These are phyloP conservation scores for Schwanniomyces vanrijiae DNA, from an alignment of 805 yeast genomes.

Conservation along the genomic window DNA sequence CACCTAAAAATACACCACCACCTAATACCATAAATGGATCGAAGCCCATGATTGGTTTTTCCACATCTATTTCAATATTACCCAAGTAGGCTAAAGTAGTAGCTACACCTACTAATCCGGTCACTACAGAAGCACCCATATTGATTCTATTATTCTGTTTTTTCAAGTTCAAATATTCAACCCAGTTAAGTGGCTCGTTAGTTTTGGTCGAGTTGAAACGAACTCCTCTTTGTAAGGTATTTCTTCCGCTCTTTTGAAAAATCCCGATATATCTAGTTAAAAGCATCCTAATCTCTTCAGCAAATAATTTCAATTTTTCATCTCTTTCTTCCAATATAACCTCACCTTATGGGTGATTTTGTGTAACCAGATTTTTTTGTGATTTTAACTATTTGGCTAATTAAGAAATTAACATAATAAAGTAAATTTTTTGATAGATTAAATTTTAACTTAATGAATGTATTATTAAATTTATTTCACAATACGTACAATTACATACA, in stretches of 20 bases:
- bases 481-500: too few relatives aligned
- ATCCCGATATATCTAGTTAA: constrained; percentile 9
- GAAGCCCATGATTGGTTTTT: constrained; percentile 80
- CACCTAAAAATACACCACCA: constrained; percentile 70
- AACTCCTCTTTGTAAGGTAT: background rate
- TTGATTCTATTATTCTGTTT: constrained; percentile 74
- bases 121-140: constrained; percentile 61
- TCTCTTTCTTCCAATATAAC: background rate
- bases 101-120: constrained; percentile 65
- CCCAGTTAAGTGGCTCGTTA: constrained; percentile 58
- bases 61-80: constrained; percentile 82
- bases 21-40: constrained; percentile 84
- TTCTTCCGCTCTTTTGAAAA: constrained; percentile 1
- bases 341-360: background rate
- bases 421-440: too few relatives aligned
- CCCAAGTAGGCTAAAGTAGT: constrained; percentile 76
- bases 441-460: too few relatives aligned
- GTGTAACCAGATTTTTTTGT: background rate
- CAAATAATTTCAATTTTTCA: background rate
- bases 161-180: constrained; percentile 72
- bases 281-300: constrained; percentile 2
- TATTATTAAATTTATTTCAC: too few relatives aligned
- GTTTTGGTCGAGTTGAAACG: constrained; percentile 22
- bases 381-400: background rate
- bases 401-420: too few relatives aligned